Percentiles rank a stretch among this genome's conserved stretches.
These are phyloP conservation scores for Auriscalpium orientale DNA, from an alignment of 768 basidiomycete genomes.

Conservation along the genomic window DNA sequence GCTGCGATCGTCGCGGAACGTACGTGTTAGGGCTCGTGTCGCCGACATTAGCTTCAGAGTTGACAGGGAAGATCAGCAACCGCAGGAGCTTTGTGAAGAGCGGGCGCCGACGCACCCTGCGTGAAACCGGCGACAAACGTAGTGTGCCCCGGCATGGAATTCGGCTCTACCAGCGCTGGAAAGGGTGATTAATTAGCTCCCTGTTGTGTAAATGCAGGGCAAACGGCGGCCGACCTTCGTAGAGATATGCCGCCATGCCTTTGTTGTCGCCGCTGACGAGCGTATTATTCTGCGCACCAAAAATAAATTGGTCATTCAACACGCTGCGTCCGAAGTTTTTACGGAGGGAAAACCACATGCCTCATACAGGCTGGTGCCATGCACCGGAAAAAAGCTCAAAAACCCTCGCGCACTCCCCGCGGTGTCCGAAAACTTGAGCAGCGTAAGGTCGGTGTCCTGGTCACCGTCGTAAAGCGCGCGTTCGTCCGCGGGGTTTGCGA, in stretches of 20 bases:
- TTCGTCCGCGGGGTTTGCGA: constrained; percentile 67
- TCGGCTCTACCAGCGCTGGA: constrained; percentile 55
- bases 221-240: constrained; percentile 45
- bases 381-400: constrained; percentile 70
- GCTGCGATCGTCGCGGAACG: constrained; percentile 19
- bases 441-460: constrained; percentile 67
- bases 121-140: constrained; percentile 71
- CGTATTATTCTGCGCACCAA: constrained; percentile 57
- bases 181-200: not conserved
- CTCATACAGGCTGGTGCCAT: constrained; percentile 74
- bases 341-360: constrained; percentile 26
- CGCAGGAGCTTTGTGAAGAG: not conserved
- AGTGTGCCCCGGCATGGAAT: constrained; percentile 57
- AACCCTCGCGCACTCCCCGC: constrained; percentile 56
- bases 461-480: constrained; percentile 59
- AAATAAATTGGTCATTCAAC: too few species aligned
- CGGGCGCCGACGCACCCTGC: constrained; percentile 42
- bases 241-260: constrained; percentile 77
- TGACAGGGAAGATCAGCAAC: not conserved
- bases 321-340: too few species aligned
- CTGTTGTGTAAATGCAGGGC: not conserved
- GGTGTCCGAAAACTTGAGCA: constrained; percentile 56
- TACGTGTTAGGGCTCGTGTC: constrained; percentile 78
- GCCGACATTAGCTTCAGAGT: constrained; percentile 60
- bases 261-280: constrained; percentile 79